A percentile compares a stretch with the other conserved stretches of the same genome.
Evolutionary conservation across 1,284 basidiomycete species (phyloP).

Genomic region (Puccinia brachypodii): DNA sequence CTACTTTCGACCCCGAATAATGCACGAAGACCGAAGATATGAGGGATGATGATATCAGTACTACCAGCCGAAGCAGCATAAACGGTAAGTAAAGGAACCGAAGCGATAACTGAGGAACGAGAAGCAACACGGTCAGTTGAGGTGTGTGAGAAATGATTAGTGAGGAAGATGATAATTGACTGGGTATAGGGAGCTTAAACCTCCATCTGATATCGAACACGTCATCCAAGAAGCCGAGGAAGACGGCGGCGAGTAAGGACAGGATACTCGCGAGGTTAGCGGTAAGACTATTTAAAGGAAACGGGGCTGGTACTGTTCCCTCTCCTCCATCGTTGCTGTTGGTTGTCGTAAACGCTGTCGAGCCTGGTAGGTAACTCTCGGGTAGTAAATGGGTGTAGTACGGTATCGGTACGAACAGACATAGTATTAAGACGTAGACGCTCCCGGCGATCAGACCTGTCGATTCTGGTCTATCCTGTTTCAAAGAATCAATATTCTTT

Average conservation of each 20-base stretch:
- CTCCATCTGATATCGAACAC: conserved; percentile 98
- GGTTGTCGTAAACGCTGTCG: not conserved
- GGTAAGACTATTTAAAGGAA: conserved; percentile 63
- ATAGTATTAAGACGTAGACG: conserved; percentile 71
- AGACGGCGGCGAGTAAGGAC: conserved; percentile 83
- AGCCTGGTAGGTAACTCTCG: conserved; percentile 27
- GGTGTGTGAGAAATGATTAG: not conserved
- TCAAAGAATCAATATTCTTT: not conserved
- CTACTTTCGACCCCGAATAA: conserved; percentile 61
- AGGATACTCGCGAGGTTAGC: conserved; percentile 90
- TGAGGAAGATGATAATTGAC: not conserved
- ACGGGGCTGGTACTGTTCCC: conserved; percentile 10
- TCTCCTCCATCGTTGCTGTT: not conserved
- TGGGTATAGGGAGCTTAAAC: conserved; percentile 92
- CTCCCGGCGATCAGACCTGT: conserved; percentile 85
- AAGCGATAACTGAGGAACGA: conserved; percentile 70
- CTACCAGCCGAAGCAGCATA: conserved; percentile 87
- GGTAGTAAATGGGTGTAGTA: conserved; percentile 52
- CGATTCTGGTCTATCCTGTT: conserved; percentile 75
- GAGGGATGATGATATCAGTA: conserved; percentile 90
- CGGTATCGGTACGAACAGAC: conserved; percentile 54
- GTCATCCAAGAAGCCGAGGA: conserved; percentile 95
- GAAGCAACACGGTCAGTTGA: not conserved
- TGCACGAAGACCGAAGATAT: conserved; percentile 59
- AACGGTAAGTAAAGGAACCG: conserved; percentile 89